Conservation (phyloP, 345 rosid species). For the Arabidopsis suecica region DNA sequence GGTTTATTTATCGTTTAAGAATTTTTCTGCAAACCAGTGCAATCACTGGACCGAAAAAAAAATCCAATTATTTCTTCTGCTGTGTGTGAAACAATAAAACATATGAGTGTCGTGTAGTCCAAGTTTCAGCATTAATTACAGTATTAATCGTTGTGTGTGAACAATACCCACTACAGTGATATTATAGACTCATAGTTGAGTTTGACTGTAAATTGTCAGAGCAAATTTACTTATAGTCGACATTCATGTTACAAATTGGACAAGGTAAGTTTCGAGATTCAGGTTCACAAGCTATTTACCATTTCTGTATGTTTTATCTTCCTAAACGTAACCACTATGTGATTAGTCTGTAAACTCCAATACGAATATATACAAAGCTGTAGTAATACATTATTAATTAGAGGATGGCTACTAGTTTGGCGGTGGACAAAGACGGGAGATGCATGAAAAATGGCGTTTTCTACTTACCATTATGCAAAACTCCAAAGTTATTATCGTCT, state of each 20-base stretch:
- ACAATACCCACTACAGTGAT: too few relatives aligned
- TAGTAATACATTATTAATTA: neutral
- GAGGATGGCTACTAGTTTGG: conserved; percentile 31
- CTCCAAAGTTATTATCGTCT: conserved; percentile 32
- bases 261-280: neutral
- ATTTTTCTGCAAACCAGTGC: neutral
- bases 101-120: too few relatives aligned
- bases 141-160: too few relatives aligned
- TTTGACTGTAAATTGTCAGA: neutral
- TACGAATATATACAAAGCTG: neutral
- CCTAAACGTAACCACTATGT: neutral
- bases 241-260: neutral
- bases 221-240: neutral
- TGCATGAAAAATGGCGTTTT: conserved; percentile 40
- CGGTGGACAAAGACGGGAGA: conserved; percentile 44
- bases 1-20: neutral
- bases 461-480: conserved; percentile 39
- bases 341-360: neutral
- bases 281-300: neutral
- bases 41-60: neutral
- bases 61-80: too few relatives aligned
- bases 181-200: neutral
- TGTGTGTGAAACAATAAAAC: too few relatives aligned
- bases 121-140: too few relatives aligned
- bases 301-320: neutral